These are phyloP conservation scores for Candida dajiaensis DNA, from an alignment of 805 yeast genomes.

Conservation along the genomic window DNA sequence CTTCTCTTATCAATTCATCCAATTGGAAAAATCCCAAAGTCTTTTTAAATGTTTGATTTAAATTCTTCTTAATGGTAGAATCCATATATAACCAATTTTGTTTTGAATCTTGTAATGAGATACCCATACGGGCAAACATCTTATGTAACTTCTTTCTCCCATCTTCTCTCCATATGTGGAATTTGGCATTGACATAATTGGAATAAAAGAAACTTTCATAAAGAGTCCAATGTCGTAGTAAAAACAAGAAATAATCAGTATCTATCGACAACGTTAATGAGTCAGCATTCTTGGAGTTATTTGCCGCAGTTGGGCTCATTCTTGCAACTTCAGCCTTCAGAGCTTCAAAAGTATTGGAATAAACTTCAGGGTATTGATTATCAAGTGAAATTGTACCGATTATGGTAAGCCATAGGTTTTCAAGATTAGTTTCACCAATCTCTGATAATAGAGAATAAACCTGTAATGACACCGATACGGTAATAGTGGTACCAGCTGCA, in stretches of 20 bases:
- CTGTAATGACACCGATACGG: slow-evolving; percentile 71
- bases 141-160: slow-evolving; percentile 84
- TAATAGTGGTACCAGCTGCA: slow-evolving; percentile 72
- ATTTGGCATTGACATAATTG: slow-evolving; percentile 83
- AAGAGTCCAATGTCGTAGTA: slow-evolving; percentile 88
- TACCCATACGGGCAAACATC: slow-evolving; percentile 95
- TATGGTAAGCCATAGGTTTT: slow-evolving; percentile 78
- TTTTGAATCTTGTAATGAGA: slow-evolving; percentile 79
- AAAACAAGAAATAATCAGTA: slow-evolving; percentile 78
- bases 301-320: slow-evolving; percentile 39
- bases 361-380: slow-evolving; percentile 65
- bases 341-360: slow-evolving; percentile 65
- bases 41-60: slow-evolving; percentile 62
- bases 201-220: slow-evolving; percentile 89
- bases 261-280: slow-evolving; percentile 54
- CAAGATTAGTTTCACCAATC: slow-evolving; percentile 72
- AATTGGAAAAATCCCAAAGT: slow-evolving; percentile 73
- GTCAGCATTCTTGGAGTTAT: slow-evolving; percentile 30
- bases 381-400: slow-evolving; percentile 85
- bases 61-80: slow-evolving; percentile 64
- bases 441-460: slow-evolving; percentile 73
- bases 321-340: slow-evolving; percentile 80
- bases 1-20: slow-evolving; percentile 77
- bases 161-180: slow-evolving; percentile 85
- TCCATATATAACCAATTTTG: slow-evolving; percentile 93